These are phyloP conservation scores for Viola pubescens DNA, from an alignment of 441 rosid genomes.

Conservation along the genomic window DNA sequence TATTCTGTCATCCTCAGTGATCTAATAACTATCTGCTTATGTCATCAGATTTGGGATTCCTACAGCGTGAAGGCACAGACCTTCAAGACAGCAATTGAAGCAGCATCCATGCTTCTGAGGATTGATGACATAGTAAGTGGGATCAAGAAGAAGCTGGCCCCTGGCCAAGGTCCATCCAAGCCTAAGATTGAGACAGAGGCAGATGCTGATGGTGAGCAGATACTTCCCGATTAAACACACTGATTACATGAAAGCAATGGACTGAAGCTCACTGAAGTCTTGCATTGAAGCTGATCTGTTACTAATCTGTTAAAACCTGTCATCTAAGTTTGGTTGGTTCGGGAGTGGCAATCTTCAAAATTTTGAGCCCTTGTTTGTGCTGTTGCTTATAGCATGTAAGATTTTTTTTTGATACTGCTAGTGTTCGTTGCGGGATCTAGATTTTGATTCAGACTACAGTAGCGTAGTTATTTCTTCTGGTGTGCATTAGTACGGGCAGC, in stretches of 20 bases:
- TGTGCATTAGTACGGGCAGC: too few relatives aligned
- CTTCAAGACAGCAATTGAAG: slow-evolving; percentile 87
- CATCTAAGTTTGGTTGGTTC: too few relatives aligned
- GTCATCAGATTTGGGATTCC: slow-evolving; percentile 79
- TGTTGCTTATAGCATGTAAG: neutral
- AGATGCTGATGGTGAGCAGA: slow-evolving; percentile 84
- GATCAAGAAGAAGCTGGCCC: slow-evolving; percentile 81
- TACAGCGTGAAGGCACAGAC: slow-evolving; percentile 91
- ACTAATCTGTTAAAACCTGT: neutral
- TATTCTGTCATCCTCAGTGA: too few relatives aligned
- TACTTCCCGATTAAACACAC: slow-evolving; percentile 52
- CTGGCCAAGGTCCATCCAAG: slow-evolving; percentile 59
- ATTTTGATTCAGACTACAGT: too few relatives aligned
- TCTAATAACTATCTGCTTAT: neutral
- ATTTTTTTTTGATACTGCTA: neutral
- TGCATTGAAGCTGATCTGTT: neutral
- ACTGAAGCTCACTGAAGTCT: neutral
- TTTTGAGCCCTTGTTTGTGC: neutral
- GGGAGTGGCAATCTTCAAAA: neutral
- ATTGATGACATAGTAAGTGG: slow-evolving; percentile 96
- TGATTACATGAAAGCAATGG: neutral
- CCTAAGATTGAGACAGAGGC: slow-evolving; percentile 79
- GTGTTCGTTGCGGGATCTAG: too few relatives aligned
- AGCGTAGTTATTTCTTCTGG: too few relatives aligned
- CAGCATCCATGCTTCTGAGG: slow-evolving; percentile 85